A percentile compares a stretch with the other conserved stretches of the same genome.
Conservation (phyloP, 768 basidiomycete genomes). For the Mycena rosella region DNA sequence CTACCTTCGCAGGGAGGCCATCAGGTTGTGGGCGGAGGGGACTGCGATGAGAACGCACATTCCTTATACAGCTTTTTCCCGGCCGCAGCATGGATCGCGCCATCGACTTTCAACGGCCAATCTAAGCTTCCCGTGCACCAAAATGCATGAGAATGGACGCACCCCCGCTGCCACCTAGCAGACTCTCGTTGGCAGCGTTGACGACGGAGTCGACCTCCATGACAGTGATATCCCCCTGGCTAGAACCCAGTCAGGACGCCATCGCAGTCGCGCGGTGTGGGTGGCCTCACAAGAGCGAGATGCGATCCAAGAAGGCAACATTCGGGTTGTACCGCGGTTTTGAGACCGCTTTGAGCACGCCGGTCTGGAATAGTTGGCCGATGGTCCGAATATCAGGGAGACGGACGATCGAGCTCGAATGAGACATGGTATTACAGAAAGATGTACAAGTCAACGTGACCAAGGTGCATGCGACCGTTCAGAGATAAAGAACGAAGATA, state of each 20-base stretch:
- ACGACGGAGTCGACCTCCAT: conserved; percentile 81
- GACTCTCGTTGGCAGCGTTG: conserved; percentile 82
- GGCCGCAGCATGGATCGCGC: conserved; percentile 84
- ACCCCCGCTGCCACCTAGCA: conserved; percentile 87
- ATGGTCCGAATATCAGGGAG: conserved; percentile 70
- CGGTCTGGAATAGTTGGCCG: conserved; percentile 62
- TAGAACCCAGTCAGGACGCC: conserved; percentile 42
- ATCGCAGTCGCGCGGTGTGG: not conserved
- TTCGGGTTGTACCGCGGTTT: conserved; percentile 52
- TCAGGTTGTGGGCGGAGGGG: not conserved
- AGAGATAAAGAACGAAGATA: conserved; percentile 20
- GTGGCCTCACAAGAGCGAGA: conserved; percentile 75
- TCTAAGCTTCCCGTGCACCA: conserved; percentile 9
- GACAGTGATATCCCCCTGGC: conserved; percentile 85
- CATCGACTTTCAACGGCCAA: conserved; percentile 68
- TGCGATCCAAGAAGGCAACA: conserved; percentile 60
- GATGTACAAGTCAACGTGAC: not conserved
- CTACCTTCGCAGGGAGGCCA: conserved; percentile 64
- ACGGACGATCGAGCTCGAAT: conserved; percentile 40
- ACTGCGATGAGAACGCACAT: conserved; percentile 60
- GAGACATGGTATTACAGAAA: conserved; percentile 15
- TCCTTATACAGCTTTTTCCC: conserved; percentile 74
- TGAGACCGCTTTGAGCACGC: conserved; percentile 51
- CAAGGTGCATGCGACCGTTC: not conserved
- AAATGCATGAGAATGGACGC: conserved; percentile 37